Conservation (phyloP, 2,329 filamentous ascomycete species). For the Colletotrichum chlorophyti region DNA sequence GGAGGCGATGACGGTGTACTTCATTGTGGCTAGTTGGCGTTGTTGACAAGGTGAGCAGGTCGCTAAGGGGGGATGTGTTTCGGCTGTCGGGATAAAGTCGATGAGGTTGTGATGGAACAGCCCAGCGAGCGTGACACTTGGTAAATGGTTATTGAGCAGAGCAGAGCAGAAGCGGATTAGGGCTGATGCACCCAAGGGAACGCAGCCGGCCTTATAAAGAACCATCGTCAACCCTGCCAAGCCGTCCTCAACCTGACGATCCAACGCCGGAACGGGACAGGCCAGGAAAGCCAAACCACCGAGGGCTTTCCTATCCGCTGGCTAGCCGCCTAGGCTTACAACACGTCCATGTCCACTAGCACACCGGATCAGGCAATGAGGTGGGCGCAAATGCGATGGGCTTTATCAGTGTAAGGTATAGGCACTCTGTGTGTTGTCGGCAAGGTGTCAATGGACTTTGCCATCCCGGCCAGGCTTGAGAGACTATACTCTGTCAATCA, state of each 20-base stretch:
- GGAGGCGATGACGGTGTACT: slow-evolving; percentile 35
- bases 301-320: neutral
- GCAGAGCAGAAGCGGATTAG: neutral
- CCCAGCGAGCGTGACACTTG: neutral
- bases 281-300: neutral
- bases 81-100: neutral
- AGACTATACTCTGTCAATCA: neutral
- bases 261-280: neutral
- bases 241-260: neutral
- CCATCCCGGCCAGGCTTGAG: neutral
- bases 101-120: neutral
- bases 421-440: no score
- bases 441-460: no score
- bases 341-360: slow-evolving; percentile 1
- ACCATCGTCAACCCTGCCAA: neutral
- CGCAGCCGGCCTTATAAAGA: slow-evolving; percentile 4
- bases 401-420: neutral
- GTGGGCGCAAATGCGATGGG: neutral
- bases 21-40: slow-evolving; percentile 34
- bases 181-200: neutral
- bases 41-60: neutral
- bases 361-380: slow-evolving; percentile 12
- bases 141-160: neutral
- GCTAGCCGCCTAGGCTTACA: neutral
- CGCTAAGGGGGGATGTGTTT: neutral